Evolutionary conservation across 257 asterid species (phyloP), one percentile per base, ranked within the genome.

Genomic region (Perilla frutescens): DNA sequence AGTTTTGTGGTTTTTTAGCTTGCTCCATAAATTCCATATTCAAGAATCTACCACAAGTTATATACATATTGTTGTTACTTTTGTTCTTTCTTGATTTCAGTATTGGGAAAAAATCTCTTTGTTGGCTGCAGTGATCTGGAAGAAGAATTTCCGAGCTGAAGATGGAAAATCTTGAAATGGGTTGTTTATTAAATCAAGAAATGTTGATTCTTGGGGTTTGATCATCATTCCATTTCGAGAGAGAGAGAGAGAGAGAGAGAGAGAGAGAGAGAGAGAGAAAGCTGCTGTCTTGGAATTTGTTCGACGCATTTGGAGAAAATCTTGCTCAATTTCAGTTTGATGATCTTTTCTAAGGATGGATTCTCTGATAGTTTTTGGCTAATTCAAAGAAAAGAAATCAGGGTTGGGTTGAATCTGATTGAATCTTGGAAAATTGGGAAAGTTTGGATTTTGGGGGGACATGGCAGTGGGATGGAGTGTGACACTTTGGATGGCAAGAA

Each of bases 381-480:
- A 12, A 57, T 47, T 39, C 63, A 36, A 40, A 32, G 51, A 26
- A 39, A 58, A 10, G 13, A 8, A 20, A 56, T 53, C 60, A 29
- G 74, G 63, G 56, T 47, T 64, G 43, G 36, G 43, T 14, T 61
- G 32, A 14, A 32, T 72, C 41, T 50, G 71, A 58, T 62, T 20
- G 26, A 40, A 13, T 34, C 9, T 60, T 51, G 60, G 53, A 8
- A 2, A 69, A 20, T 79, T 49, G 77, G 53, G 48, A 29, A 34
- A 53, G 57, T 9, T 76, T 31, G 62, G 45, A 47, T 34, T 12
- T 71, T 60, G 36, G 9, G 15, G 55, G 55, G 56, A 37, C 31
- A 90, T 90, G 96, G 96, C 95, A 6, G 83, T 86, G 73, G 85
- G 83, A 20, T 90, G 95, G 92, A 83, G 87, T 70, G 75, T 62